Base-by-base conservation (phyloP, 2,329 filamentous ascomycete species). In the Trichoderma hamatum region DNA sequence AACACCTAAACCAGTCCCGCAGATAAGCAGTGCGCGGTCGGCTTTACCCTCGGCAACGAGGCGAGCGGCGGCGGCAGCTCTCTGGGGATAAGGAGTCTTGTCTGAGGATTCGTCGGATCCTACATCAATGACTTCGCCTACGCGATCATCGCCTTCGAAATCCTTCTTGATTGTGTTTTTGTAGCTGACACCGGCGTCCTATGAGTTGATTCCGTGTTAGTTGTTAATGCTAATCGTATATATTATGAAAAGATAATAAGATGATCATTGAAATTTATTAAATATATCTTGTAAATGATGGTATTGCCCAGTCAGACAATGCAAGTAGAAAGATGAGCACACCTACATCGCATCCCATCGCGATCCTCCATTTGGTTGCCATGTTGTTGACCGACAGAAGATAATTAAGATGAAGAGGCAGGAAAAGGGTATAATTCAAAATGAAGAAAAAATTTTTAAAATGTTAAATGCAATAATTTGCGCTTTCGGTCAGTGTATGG, bases 1-100 rank as follows among this genome's bases (percentile, higher is more conserved):
- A 9, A 97, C 93, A 24, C 93, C 93, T 9, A 97, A 86, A 0
- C 93, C 93, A 0, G 93, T 96, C 2, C 93, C 93, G 81, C 93
- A 96, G 82, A 96, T 92, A 52, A 94, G 82, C 46, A 96, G 84
- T 0, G 92, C 93, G 65, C 93, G 90, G 80, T 96, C 93, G 64
- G 87, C 90, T 75, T 88, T 84, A 54, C 89, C 90, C 6, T 83
- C 79, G 4, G 85, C 83, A 13, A 92, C 86, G 46, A 91, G 82
- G 70, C 82, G 81, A 16, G 91, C 91, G 5, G 92, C 92, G 49
- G 88, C 87, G 51, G 92, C 91, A 69, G 92, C 92, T 51, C 92
- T 86, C 79, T 92, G 90, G 0, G 93, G 92, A 79, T 96, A 96
- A 3, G 92, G 90, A 1, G 91, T 95, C 78, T 92, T 93, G 84